Percentiles rank a stretch among this genome's conserved stretches.
Evolutionary conservation across 2,329 filamentous ascomycete genomes (phyloP).

Genomic region (Teratosphaeriaceae sp.): DNA sequence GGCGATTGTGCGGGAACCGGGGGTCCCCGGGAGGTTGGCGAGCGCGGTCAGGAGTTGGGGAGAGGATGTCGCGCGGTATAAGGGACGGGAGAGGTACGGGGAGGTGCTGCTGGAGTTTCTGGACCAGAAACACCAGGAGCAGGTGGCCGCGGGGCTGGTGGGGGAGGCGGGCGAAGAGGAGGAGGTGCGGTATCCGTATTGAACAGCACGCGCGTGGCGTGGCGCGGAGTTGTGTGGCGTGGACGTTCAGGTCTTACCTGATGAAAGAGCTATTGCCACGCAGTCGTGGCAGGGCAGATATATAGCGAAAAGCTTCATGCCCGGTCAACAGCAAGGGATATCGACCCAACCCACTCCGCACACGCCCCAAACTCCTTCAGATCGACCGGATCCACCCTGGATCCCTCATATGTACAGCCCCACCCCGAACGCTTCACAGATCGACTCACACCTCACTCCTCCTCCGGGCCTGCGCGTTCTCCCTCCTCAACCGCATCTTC

Average conservation of each 20-base stretch:
- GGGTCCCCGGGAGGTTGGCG: conserved; percentile 71
- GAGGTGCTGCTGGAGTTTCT: conserved; percentile 70
- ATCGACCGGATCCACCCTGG: no score
- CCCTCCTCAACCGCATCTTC: conserved; percentile 20
- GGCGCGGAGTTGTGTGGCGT: neutral
- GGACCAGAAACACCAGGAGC: conserved; percentile 66
- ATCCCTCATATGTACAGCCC: no score
- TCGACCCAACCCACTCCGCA: no score
- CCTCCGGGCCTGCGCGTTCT: conserved; percentile 8
- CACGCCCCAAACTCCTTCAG: no score
- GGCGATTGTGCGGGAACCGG: conserved; percentile 61
- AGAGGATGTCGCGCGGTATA: conserved; percentile 68
- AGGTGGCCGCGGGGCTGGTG: conserved; percentile 61
- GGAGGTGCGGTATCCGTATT: conserved; percentile 57
- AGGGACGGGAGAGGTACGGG: conserved; percentile 68
- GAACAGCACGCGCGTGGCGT: no score
- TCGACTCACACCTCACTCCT: conserved; percentile 20
- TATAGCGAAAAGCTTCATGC: no score
- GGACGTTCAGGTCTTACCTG: neutral
- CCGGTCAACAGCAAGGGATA: no score
- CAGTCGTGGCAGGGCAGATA: no score
- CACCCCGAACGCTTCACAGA: no score
- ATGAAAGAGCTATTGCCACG: neutral
- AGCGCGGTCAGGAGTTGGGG: conserved; percentile 78
- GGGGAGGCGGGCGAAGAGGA: conserved; percentile 54